phyloP scores from a whole-genome alignment of 2,329 filamentous ascomycete species.

The Penicillium capsulatum region DNA sequence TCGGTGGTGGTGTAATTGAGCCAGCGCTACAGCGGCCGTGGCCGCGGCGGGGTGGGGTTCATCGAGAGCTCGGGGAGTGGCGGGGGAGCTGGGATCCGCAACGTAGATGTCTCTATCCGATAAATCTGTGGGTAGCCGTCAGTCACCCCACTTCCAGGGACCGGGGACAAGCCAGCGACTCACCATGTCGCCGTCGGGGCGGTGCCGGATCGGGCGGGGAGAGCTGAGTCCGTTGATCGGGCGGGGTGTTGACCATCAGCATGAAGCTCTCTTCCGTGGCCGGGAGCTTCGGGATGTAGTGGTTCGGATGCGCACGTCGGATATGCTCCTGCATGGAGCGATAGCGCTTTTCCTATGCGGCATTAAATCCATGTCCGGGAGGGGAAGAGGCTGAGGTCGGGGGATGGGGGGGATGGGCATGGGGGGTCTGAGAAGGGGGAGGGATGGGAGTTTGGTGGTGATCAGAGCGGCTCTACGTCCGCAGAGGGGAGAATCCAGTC shows the following conservation, averaged over 20 bases:
- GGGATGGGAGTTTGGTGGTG: no score
- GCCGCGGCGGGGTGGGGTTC: conserved; percentile 65
- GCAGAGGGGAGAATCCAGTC: no score
- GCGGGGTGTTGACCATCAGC: conserved; percentile 90
- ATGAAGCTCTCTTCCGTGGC: conserved; percentile 97
- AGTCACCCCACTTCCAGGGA: conserved; percentile 8
- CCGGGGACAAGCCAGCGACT: conserved; percentile 21
- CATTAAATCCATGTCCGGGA: conserved; percentile 11
- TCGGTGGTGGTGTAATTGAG: conserved; percentile 77
- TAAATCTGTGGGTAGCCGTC: conserved; percentile 47
- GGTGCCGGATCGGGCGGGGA: conserved; percentile 40
- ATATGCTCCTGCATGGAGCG: conserved; percentile 99
- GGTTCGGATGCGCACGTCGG: conserved; percentile 89
- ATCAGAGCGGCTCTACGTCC: no score
- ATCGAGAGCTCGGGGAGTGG: conserved; percentile 64
- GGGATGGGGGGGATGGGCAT: conserved; percentile 1
- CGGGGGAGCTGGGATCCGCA: conserved; percentile 63
- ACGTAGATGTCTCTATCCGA: conserved; percentile 64
- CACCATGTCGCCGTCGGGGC: conserved; percentile 36
- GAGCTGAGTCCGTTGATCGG: conserved; percentile 62
- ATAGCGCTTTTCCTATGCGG: conserved; percentile 78
- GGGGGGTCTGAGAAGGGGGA: conserved; percentile 4
- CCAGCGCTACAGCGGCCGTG: conserved; percentile 78
- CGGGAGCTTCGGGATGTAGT: conserved; percentile 96
- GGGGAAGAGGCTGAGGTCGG: neutral